These are phyloP conservation scores for Chaetomium tenue DNA, from an alignment of 495 filamentous ascomycete species.

Conservation along the genomic window DNA sequence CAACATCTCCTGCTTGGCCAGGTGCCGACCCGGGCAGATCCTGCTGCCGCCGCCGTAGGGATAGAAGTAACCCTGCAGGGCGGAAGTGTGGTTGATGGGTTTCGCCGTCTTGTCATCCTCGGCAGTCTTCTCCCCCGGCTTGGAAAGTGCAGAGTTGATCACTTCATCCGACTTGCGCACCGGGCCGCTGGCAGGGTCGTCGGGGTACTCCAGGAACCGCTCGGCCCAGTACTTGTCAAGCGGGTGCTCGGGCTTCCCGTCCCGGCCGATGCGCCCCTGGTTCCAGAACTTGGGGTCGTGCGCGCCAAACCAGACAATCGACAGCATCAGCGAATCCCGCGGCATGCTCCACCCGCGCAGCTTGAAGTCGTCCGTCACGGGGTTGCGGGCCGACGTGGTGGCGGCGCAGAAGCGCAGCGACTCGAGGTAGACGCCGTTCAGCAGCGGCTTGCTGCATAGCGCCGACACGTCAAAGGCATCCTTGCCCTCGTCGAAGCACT, in stretches of 20 bases:
- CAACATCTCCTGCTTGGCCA: conserved; percentile 44
- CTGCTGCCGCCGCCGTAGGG: conserved; percentile 46
- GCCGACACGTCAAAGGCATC: conserved; percentile 16
- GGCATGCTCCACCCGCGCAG: conserved; percentile 29
- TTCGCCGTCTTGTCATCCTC: conserved; percentile 26
- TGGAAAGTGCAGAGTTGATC: background rate
- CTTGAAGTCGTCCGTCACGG: conserved; percentile 21
- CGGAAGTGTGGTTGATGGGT: conserved; percentile 20
- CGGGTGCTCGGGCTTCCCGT: conserved; percentile 26
- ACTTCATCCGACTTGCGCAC: conserved; percentile 19
- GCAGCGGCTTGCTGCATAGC: conserved; percentile 27
- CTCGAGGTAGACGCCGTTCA: conserved; percentile 30
- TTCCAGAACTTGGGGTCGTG: conserved; percentile 34
- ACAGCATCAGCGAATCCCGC: conserved; percentile 24
- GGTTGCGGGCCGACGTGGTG: conserved; percentile 23
- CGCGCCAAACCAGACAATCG: conserved; percentile 27
- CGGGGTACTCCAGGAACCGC: conserved; percentile 40
- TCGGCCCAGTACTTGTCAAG: conserved; percentile 43
- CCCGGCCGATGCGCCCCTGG: conserved; percentile 18
- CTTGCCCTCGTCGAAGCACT: conserved; percentile 13
- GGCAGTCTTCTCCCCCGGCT: conserved; percentile 4
- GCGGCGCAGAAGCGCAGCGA: conserved; percentile 27
- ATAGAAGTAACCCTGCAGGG: conserved; percentile 29
- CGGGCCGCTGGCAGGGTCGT: conserved; percentile 38
- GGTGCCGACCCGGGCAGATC: conserved; percentile 45